Evolutionary conservation across 2,329 filamentous ascomycete species (phyloP), one percentile per base, ranked within the genome.

Genomic region (Colletotrichum coccodes): DNA sequence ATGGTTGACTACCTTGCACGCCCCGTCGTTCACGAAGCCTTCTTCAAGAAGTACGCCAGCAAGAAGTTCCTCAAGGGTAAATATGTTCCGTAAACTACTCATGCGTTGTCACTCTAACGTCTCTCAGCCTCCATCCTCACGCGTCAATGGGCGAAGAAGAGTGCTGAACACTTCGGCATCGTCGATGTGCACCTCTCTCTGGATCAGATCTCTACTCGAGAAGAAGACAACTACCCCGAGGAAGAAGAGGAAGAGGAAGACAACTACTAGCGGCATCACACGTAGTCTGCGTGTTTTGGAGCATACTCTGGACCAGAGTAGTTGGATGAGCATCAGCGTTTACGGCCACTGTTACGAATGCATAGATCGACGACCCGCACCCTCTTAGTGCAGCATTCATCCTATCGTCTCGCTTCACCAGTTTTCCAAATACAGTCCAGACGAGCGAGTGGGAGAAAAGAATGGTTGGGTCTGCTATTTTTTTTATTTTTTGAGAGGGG

Each of bases 31-130:
- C 96, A 99, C 77, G 95, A 98, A 79, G 97, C 96, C 42, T 98
- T 99, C 87, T 98, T 98, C 88, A 97, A 97, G 89, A 99, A 99
- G 83, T 99, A 99, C 80, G 96, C 96, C 64, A 97, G 94, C 89
- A 99, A 98, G 87, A 98, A 97, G 84, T 99, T 98, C 84, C 85
- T 98, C 76, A 99, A 99, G 86, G 95, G 95, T 97, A 90, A 83
- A 87, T 75, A n/a, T 26, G 32, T 34, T 18, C 38, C 23, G 4
- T 4, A 14, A 21, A 30, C 11, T 28, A 5, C 14, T 30, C 30
- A 26, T 36, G 6, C 40, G 11, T 54, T 70, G 60, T 36, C 73
- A 76, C 73, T 76, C 73, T 78, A 42, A 76, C 72, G 47, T 36
- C 21, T 2, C 2, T 3, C 49, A 97, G 95, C 94, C 75, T 98